Evolutionary conservation across 164 flowering plant species (phyloP), one percentile per base, ranked within the genome.

Genomic region (Umbellularia californica): DNA sequence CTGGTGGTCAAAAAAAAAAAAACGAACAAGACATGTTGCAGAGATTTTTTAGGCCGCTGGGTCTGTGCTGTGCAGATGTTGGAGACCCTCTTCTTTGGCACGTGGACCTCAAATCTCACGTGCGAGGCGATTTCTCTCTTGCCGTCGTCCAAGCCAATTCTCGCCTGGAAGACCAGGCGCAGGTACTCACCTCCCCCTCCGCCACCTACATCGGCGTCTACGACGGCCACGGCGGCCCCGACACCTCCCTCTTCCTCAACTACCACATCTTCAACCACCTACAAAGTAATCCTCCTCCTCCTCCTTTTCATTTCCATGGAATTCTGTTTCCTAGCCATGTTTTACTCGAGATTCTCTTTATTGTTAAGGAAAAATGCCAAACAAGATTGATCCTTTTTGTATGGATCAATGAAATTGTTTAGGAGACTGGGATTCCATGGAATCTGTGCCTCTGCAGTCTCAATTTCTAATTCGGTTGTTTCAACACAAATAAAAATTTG

Each of bases 191-290:
- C 22, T 81, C 84, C 14, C 86, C 88, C 11, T 80, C 79, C 6
- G 84, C 86, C 7, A 88, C 89, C 66, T 87, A 82, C 33, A 78
- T 88, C 23, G 91, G 91, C 24, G 88, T 88, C 30, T 88, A 85
- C 65, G 91, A 88, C 72, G 91, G 91, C 58, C 91, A 88, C 58
- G 91, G 91, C 35, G 91, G 91, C 3, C 88, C 91, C 7, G 87
- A 88, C 52, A 88, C 91, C 30, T 85, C 91, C 50, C 77, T 88
- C 47, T 88, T 88, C 71, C 82, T 88, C 71, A 88, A 81, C 77
- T 76, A 70, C 19, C 84, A 83, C 33, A 83, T 88, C 50, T 81
- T 88, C 74, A 79, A 83, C 15, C 75, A 72, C 20, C 80, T 83
- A 3, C 85, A 82, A 70, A 77, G 84, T 82, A 68, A 58, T 60